Evolutionary conservation across 2,329 filamentous ascomycete species (phyloP).

Genomic region (Exserohilum turcica): DNA sequence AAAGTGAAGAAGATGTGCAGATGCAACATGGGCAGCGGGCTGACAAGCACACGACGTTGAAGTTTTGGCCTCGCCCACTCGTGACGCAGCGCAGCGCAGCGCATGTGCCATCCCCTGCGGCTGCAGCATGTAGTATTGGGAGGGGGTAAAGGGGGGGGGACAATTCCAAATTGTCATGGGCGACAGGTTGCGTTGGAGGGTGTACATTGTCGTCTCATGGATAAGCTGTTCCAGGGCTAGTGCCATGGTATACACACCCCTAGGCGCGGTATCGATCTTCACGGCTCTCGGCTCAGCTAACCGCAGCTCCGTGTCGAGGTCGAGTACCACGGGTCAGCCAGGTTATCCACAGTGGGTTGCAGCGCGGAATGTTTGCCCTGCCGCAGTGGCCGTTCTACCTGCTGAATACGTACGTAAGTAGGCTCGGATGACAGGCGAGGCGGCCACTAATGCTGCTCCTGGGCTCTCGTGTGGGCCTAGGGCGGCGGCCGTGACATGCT

Average conservation of each 20-base stretch:
- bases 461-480: neutral
- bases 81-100: neutral
- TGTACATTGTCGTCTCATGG: constrained; percentile 14
- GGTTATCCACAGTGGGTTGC: constrained; percentile 7
- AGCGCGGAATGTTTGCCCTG: constrained; percentile 10
- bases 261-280: constrained; percentile 24
- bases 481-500: constrained; percentile 1
- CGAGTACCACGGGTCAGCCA: constrained; percentile 13
- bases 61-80: neutral
- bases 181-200: constrained; percentile 10
- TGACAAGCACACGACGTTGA: neutral
- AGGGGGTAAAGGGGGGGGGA: neutral
- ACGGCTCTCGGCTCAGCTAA: constrained; percentile 32
- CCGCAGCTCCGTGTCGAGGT: constrained; percentile 41
- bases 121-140: constrained; percentile 13
- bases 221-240: constrained; percentile 26
- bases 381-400: constrained; percentile 15
- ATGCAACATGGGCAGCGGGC: neutral
- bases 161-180: constrained; percentile 20
- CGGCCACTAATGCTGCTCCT: constrained; percentile 11
- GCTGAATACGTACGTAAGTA: constrained; percentile 14
- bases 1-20: constrained; percentile 12
- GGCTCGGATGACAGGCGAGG: constrained; percentile 8
- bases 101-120: constrained; percentile 6
- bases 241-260: constrained; percentile 29